Base-by-base conservation (phyloP, 192 early-diverging fungal species). In the Phlyctochytrium arcticum region DNA sequence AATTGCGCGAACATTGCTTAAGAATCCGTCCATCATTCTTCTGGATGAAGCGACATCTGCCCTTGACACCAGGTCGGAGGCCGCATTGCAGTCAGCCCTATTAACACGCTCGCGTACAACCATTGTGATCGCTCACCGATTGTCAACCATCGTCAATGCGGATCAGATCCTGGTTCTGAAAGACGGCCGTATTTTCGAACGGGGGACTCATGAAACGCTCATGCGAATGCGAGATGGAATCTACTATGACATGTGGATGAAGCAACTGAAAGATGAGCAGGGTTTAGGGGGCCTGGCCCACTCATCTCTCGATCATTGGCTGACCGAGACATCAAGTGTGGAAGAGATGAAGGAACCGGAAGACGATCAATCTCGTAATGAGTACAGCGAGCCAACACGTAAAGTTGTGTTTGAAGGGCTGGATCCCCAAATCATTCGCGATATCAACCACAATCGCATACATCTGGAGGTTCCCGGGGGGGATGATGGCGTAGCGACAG, bases 181-280 rank as follows among this genome's bases (percentile, higher is more conserved):
- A 54, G 87, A 92, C 49, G 92, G 93, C 5, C 62, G 70, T 26
- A 84, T 94, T 46, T 89, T 92, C 6, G 90, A 94, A 71, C 33
- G 64, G 5, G 64, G 64, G 0, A 66, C 53, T n/a, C 64, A 66
- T 49, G 64, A 66, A 48, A 21, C 54, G 12, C 47, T 66, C 1
- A 66, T 66, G 64, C 54, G 55, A 3, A 49, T 59, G 47, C 47
- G 70, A 53, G 65, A 74, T 17, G 90, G 89, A 4, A 79, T 89
- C 3, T 95, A 98, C 65, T 92, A 81, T 62, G 87, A 90, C 57
- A 94, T 95, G 92, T 95, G 93, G 95, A 87, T 89, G 65, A 90
- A 91, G 67, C 93, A 98, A 82, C 76, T 90, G 36, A 70, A 80
- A 6, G 71, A 77, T 10, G 68, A 73, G 51, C 21, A 34, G 36